Conservation (phyloP, 768 basidiomycete genomes). For the Cubamyces sp. region DNA sequence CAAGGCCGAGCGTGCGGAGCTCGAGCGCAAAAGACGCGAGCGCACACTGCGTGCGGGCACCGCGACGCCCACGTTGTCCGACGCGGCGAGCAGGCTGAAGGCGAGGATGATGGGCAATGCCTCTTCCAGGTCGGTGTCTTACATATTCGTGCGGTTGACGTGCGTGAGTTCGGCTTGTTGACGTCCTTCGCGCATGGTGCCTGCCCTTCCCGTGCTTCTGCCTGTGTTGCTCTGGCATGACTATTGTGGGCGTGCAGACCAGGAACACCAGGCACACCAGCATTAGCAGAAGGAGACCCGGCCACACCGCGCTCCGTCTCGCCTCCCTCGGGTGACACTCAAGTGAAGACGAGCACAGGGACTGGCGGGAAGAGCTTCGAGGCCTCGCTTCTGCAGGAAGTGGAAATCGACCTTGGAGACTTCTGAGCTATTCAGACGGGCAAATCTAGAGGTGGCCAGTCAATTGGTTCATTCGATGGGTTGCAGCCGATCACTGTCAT, state of each 20-base stretch:
- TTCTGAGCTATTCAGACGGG: constrained; percentile 47
- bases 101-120: constrained; percentile 50
- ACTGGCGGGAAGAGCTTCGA: constrained; percentile 51
- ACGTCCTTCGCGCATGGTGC: constrained; percentile 1
- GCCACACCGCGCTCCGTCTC: constrained; percentile 40
- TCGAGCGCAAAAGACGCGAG: constrained; percentile 72
- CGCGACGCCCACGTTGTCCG: constrained; percentile 44
- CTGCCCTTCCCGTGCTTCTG: constrained; percentile 1
- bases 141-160: constrained; percentile 11
- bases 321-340: constrained; percentile 27
- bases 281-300: constrained; percentile 32
- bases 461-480: background rate
- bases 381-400: constrained; percentile 60
- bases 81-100: constrained; percentile 71
- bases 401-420: constrained; percentile 81
- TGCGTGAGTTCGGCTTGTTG: constrained; percentile 24
- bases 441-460: background rate
- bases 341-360: constrained; percentile 36
- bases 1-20: constrained; percentile 70
- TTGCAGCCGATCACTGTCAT: background rate
- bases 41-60: constrained; percentile 53
- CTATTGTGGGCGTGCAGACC: constrained; percentile 30
- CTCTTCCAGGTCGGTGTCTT: constrained; percentile 62
- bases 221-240: background rate
- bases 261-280: constrained; percentile 47